phyloP scores from a whole-genome alignment of 2,329 filamentous ascomycete genomes.

The Calonectria crousiana region DNA sequence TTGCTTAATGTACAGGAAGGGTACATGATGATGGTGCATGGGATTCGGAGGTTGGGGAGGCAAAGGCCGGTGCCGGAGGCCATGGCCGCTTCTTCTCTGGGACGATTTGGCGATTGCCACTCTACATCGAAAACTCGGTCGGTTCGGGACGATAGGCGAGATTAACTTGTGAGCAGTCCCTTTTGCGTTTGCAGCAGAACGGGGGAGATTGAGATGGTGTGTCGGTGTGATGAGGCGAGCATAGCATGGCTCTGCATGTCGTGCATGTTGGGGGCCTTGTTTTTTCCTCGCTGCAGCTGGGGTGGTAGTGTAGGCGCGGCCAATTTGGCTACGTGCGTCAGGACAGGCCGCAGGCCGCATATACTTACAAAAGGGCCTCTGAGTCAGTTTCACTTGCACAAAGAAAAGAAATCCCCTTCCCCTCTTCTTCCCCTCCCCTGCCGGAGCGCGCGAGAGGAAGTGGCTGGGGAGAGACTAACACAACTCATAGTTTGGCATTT shows the following conservation, averaged over 20 bases:
- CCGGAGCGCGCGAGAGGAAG: neutral
- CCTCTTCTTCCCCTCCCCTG: neutral
- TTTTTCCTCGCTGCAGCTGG: neutral
- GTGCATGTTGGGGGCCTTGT: neutral
- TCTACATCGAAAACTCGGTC: neutral
- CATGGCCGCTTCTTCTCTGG: neutral
- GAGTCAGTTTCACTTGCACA: conserved; percentile 5
- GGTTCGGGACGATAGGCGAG: conserved; percentile 14
- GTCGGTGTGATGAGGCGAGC: conserved; percentile 11
- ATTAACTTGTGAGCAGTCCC: conserved; percentile 10
- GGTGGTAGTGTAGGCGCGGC: neutral
- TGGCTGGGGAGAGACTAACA: neutral
- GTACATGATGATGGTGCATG: neutral
- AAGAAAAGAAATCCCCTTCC: neutral
- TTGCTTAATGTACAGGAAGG: neutral
- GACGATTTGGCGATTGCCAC: neutral
- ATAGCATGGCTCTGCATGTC: conserved; percentile 10
- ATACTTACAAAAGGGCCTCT: conserved; percentile 2
- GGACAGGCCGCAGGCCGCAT: neutral
- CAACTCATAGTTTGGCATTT: neutral
- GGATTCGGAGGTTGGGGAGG: neutral
- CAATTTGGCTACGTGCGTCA: conserved; percentile 2
- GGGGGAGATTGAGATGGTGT: neutral
- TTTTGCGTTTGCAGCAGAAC: neutral
- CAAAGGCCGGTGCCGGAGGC: neutral